Percentiles rank a stretch among this genome's conserved stretches.
These are phyloP conservation scores for Clonostachys byssicola DNA, from an alignment of 2,329 filamentous ascomycete species.

Conservation along the genomic window DNA sequence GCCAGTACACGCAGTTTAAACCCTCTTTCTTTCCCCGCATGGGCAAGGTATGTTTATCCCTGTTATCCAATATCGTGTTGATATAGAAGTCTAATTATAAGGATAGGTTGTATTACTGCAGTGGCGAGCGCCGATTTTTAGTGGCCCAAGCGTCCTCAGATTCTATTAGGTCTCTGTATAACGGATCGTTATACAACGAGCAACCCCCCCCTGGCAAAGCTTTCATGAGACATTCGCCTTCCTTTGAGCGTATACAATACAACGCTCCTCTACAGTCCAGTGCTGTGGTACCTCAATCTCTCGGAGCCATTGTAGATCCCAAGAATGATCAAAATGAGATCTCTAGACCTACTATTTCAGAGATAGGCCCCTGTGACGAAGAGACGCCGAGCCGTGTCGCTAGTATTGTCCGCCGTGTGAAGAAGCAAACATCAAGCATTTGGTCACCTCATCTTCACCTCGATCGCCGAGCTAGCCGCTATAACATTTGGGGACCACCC, in stretches of 20 bases:
- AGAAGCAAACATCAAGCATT: constrained; percentile 53
- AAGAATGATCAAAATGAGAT: too few relatives aligned
- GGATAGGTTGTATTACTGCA: constrained; percentile 61
- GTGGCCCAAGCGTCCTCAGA: constrained; percentile 36
- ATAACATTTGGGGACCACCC: constrained; percentile 70
- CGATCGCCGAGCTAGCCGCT: constrained; percentile 54
- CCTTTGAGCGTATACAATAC: too few relatives aligned
- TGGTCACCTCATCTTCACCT: constrained; percentile 71
- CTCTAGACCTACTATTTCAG: too few relatives aligned
- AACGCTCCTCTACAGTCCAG: too few relatives aligned
- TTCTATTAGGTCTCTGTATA: constrained; percentile 38
- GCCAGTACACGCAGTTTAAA: constrained; percentile 44
- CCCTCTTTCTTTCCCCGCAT: constrained; percentile 41
- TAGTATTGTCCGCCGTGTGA: constrained; percentile 18
- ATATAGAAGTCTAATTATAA: too few relatives aligned
- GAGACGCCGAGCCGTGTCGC: constrained; percentile 12
- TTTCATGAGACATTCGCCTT: too few relatives aligned
- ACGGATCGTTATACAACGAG: constrained; percentile 20
- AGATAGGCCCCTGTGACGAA: neutral
- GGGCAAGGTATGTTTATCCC: constrained; percentile 32
- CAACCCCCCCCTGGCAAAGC: constrained; percentile 28
- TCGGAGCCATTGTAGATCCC: too few relatives aligned
- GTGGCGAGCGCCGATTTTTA: constrained; percentile 54
- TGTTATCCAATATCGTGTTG: too few relatives aligned
- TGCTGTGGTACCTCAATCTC: neutral